phyloP scores from a whole-genome alignment of 2,329 filamentous ascomycete genomes.

The Fusarium fujikuroi region DNA sequence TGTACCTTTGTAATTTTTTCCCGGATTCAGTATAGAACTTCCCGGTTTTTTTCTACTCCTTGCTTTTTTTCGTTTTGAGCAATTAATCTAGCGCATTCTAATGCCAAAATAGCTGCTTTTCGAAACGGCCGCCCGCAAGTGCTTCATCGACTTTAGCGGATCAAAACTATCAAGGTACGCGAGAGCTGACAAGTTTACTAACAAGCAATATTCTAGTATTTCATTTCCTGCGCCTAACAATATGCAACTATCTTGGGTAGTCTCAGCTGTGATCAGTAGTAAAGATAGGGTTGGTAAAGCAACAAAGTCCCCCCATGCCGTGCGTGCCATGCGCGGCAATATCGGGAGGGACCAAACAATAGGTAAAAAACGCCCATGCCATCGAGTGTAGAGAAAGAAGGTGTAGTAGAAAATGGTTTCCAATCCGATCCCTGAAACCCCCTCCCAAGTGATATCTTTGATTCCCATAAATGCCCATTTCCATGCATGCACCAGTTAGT shows the following conservation, averaged over 20 bases:
- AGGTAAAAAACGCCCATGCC: slow-evolving; percentile 36
- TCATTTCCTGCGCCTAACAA: slow-evolving; percentile 41
- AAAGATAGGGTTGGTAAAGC: slow-evolving; percentile 6
- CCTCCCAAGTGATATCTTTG: slow-evolving; percentile 33
- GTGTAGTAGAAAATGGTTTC: slow-evolving; percentile 2
- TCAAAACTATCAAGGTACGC: not conserved
- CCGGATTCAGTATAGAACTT: not conserved
- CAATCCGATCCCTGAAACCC: slow-evolving; percentile 5
- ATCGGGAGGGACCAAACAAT: not conserved
- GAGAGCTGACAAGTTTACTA: not conserved
- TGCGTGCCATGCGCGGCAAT: slow-evolving; percentile 9
- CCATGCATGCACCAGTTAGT: slow-evolving; percentile 38
- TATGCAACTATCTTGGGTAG: slow-evolving; percentile 34
- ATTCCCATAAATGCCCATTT: slow-evolving; percentile 36
- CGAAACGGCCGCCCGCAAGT: not conserved
- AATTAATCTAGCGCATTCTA: not conserved
- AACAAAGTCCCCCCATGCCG: not conserved
- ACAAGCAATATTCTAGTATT: slow-evolving; percentile 25
- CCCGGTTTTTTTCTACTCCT: not conserved
- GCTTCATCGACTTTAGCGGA: not conserved
- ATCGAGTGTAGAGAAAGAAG: slow-evolving; percentile 16
- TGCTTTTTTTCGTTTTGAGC: not conserved
- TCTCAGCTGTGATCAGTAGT: slow-evolving; percentile 19
- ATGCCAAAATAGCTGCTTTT: not conserved
- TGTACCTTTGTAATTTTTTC: not conserved